These are phyloP conservation scores for Simplicillium sp. DNA, from an alignment of 2,329 filamentous ascomycete genomes.

Conservation along the genomic window DNA sequence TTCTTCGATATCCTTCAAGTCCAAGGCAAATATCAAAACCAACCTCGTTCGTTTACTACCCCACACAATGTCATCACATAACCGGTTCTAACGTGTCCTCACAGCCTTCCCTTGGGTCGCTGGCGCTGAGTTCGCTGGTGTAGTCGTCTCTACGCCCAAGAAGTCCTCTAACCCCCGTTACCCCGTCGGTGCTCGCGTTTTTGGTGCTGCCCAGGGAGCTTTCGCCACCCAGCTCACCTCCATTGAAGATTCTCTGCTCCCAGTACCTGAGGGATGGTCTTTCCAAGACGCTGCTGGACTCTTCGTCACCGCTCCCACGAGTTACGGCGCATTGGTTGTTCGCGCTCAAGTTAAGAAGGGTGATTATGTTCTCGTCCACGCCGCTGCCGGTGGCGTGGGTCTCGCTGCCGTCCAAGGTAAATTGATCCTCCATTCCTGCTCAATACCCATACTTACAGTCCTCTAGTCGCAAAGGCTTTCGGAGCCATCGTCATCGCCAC, in stretches of 20 bases:
- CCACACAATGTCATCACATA: background rate
- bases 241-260: constrained; percentile 56
- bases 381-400: constrained; percentile 85
- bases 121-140: constrained; percentile 79
- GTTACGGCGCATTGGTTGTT: constrained; percentile 73
- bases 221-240: constrained; percentile 71
- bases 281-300: constrained; percentile 79
- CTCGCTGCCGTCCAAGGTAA: constrained; percentile 74
- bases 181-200: constrained; percentile 72
- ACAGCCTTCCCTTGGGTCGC: constrained; percentile 74
- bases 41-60: constrained; percentile 50
- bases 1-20: constrained; percentile 97
- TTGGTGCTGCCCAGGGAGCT: constrained; percentile 77
- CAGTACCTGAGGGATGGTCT: constrained; percentile 72
- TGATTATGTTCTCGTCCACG: constrained; percentile 84
- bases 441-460: constrained; percentile 1
- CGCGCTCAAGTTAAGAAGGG: constrained; percentile 69
- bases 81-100: background rate
- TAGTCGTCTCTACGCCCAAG: constrained; percentile 58
- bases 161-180: constrained; percentile 36
- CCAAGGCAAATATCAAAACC: constrained; percentile 89
- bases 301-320: constrained; percentile 87
- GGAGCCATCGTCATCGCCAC: constrained; percentile 92
- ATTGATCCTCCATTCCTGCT: constrained; percentile 4
- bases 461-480: constrained; percentile 69